phyloP scores from a whole-genome alignment of 441 rosid genomes.

The Eruca vesicaria region DNA sequence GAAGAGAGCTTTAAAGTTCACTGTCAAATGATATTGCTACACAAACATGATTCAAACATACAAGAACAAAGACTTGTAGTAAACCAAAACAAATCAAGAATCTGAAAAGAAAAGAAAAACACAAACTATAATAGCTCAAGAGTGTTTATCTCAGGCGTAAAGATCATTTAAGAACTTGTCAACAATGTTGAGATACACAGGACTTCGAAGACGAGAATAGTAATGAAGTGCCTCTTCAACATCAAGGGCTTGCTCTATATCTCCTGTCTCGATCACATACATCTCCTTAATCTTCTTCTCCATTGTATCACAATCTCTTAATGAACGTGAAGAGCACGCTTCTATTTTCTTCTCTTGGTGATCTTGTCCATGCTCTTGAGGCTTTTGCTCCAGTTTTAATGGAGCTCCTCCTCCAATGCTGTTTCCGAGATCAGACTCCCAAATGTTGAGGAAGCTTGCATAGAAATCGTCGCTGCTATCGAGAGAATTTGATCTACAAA shows the following conservation, averaged over 20 bases:
- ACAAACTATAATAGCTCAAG: background rate
- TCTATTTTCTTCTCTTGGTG: constrained; percentile 35
- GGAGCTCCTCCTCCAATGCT: constrained; percentile 7
- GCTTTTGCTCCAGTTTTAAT: constrained; percentile 28
- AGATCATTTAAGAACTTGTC: constrained; percentile 74
- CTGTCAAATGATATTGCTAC: background rate
- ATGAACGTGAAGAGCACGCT: constrained; percentile 26
- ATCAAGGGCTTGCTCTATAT: constrained; percentile 79
- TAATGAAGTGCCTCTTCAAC: constrained; percentile 93
- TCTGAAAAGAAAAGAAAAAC: background rate
- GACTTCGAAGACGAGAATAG: constrained; percentile 80
- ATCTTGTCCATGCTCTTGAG: constrained; percentile 27
- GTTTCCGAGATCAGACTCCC: constrained; percentile 47
- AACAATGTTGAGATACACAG: constrained; percentile 74
- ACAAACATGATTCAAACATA: constrained; percentile 2
- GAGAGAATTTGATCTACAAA: constrained; percentile 35
- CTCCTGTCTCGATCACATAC: constrained; percentile 67
- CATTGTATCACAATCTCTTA: constrained; percentile 37
- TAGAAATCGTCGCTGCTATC: constrained; percentile 41
- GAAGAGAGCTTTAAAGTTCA: background rate
- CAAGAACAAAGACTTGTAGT: background rate
- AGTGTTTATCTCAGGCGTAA: constrained; percentile 41
- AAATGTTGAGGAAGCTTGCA: constrained; percentile 40
- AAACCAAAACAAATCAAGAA: background rate
- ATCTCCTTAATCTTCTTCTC: constrained; percentile 74